phyloP scores from a whole-genome alignment of 306 rosid species.

The Erythrophleum fordii region DNA sequence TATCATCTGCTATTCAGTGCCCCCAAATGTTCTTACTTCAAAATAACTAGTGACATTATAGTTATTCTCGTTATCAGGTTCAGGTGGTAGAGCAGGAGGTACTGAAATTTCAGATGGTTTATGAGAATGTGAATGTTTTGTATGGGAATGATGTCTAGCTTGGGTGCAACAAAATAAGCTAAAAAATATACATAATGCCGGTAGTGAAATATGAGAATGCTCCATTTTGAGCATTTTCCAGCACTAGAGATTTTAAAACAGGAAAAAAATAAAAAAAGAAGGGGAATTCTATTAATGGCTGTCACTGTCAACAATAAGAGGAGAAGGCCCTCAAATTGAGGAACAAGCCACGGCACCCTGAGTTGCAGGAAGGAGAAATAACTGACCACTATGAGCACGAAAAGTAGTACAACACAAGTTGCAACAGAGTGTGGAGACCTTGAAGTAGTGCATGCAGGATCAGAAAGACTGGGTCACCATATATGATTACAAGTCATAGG shows the following conservation, averaged over 20 bases:
- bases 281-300: background rate
- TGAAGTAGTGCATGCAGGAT: conserved; percentile 57
- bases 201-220: conserved; percentile 31
- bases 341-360: background rate
- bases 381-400: conserved; percentile 9
- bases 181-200: conserved; percentile 38
- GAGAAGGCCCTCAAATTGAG: conserved; percentile 29
- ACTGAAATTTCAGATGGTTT: conserved; percentile 50
- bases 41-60: conserved; percentile 44
- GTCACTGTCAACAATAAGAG: conserved; percentile 35
- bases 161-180: conserved; percentile 46
- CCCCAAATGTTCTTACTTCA: conserved; percentile 71
- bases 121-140: conserved; percentile 56
- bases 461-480: conserved; percentile 36
- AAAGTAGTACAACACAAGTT: conserved; percentile 39
- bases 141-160: conserved; percentile 67
- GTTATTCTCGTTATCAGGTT: conserved; percentile 19
- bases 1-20: conserved; percentile 64
- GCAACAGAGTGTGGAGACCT: conserved; percentile 42
- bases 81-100: conserved; percentile 57
- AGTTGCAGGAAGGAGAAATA: background rate
- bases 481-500: conserved; percentile 38
- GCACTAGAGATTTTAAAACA: background rate
- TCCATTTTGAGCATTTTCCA: conserved; percentile 43
- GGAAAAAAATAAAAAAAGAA: background rate